Base-by-base conservation (phyloP, 257 asterid species). In the Scutellaria minor region DNA sequence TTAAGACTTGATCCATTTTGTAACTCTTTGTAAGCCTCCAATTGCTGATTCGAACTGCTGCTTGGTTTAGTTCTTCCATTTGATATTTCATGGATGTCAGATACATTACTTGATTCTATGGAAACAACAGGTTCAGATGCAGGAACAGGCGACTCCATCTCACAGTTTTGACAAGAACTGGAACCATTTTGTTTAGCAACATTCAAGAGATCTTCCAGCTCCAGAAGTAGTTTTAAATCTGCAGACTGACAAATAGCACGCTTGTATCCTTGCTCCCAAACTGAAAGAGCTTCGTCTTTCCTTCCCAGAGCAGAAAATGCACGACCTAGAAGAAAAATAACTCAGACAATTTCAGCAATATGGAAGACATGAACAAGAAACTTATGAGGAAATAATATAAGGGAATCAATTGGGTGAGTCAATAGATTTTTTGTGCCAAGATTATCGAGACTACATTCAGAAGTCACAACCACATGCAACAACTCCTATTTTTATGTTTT, bases 221-320 rank as follows among this genome's bases (percentile, higher is more conserved):
- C 97, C 84, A 93, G 76, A 42, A 93, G 85, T 66, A 85, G 96
- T 83, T 87, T 88, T 68, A 94, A 68, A 89, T 94, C 97, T 50
- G 97, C 82, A 79, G 96, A 82, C 85, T 89, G 93, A 35, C 81
- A 77, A 82, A 87, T 82, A 75, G 97, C 96, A 77, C 76, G 88
- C 71, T 83, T 87, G 74, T 84, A 87, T 46, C 97, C 99, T 84
- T 87, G 87, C 89, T 88, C 85, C 99, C 97, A 94, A 71, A 91
- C 87, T 76, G 77, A 83, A 70, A 89, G 74, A 79, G 98, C 97
- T 75, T 93, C 97, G 48, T 83, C 88, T 78, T 83, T 90, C 80
- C 85, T 93, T 78, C 98, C 99, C 70, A 94, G 64, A 68, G 96
- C 86, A 81, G 95, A 91, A 73, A 88, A 81, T 73, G 99, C 99